Evolutionary conservation across 202 grass and related monocot species (phyloP).

Genomic region (Setaria viridis): DNA sequence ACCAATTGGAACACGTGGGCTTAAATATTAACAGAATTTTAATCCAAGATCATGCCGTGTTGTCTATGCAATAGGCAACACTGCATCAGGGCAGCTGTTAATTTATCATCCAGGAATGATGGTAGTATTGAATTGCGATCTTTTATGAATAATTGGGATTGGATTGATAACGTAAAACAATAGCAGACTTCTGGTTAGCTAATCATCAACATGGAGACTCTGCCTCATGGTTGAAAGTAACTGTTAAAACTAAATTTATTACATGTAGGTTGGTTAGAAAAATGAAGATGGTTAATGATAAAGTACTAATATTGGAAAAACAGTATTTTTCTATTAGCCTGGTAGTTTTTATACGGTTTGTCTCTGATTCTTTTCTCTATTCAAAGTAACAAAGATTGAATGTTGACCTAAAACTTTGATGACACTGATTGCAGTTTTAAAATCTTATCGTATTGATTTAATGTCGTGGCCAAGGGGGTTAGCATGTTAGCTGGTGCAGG

Average conservation of each 20-base stretch:
- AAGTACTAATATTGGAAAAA: neutral
- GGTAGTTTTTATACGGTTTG: neutral
- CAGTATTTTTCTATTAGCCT: neutral
- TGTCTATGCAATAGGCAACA: neutral
- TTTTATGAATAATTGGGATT: neutral
- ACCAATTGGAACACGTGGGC: neutral
- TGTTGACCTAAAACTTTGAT: neutral
- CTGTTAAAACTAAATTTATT: neutral
- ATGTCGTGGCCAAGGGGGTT: neutral
- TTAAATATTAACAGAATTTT: neutral
- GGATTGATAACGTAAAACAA: neutral
- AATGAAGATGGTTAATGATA: neutral
- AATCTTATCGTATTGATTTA: neutral
- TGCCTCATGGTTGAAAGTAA: neutral
- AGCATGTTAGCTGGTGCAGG: neutral
- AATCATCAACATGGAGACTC: neutral
- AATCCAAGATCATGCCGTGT: neutral
- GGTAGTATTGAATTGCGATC: neutral
- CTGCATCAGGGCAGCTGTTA: neutral
- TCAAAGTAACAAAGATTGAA: neutral
- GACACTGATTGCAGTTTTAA: neutral
- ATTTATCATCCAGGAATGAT: conserved; percentile 15
- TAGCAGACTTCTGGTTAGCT: neutral
- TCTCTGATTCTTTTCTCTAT: neutral
- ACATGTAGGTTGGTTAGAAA: neutral